phyloP scores from a whole-genome alignment of 176 grass and related monocot species.

The Raddia distichophylla region DNA sequence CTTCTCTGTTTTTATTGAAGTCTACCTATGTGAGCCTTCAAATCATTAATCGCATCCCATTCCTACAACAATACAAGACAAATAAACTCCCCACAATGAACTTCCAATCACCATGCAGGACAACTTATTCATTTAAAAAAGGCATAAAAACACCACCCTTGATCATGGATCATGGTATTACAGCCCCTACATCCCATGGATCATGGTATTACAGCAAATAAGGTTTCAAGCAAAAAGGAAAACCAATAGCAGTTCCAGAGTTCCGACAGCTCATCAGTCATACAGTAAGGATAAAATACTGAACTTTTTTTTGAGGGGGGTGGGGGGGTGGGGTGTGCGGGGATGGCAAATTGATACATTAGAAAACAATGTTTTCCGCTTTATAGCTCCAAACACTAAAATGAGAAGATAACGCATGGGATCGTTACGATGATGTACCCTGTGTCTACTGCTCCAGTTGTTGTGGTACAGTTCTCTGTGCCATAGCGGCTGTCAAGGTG shows the following conservation, averaged over 20 bases:
- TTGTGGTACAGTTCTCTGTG: slow-evolving; percentile 66
- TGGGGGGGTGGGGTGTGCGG: background rate
- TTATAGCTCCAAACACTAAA: slow-evolving; percentile 9
- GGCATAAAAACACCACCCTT: background rate
- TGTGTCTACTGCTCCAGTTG: slow-evolving; percentile 66
- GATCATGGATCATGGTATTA: background rate
- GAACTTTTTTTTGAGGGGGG: no score
- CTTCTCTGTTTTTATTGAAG: slow-evolving; percentile 52
- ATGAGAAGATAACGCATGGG: slow-evolving; percentile 43
- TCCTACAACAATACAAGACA: slow-evolving; percentile 60
- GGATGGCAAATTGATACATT: background rate
- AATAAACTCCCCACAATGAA: slow-evolving; percentile 7
- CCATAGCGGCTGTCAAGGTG: slow-evolving; percentile 75
- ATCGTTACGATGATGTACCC: slow-evolving; percentile 56
- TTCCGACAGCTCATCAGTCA: background rate
- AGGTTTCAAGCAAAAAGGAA: background rate
- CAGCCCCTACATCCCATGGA: background rate
- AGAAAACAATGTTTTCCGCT: slow-evolving; percentile 2
- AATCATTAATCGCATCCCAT: slow-evolving; percentile 89
- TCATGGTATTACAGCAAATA: background rate
- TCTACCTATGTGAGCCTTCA: slow-evolving; percentile 80
- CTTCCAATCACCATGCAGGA: slow-evolving; percentile 1
- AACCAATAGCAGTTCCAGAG: background rate
- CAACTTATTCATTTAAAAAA: slow-evolving; percentile 20
- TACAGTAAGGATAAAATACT: background rate